Conservation (phyloP, 495 filamentous ascomycete species). For the Hypoxylon fragiforme region DNA sequence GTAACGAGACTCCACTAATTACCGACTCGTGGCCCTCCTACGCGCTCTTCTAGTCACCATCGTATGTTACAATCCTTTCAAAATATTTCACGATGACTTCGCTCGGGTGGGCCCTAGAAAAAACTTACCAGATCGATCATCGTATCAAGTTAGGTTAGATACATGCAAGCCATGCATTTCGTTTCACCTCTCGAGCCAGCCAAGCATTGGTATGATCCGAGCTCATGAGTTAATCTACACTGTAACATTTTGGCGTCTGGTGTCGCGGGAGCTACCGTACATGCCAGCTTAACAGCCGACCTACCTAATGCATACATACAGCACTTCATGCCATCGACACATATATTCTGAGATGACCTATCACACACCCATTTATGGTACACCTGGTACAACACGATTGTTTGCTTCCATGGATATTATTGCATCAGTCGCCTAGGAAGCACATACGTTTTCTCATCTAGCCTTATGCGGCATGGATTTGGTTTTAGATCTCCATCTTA, state of each 20-base stretch:
- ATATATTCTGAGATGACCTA: neutral
- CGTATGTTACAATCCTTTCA: conserved; percentile 25
- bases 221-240: conserved; percentile 9
- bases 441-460: conserved; percentile 4
- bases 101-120: conserved; percentile 29
- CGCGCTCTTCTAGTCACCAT: conserved; percentile 16
- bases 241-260: neutral
- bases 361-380: neutral
- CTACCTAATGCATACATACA: too few species aligned
- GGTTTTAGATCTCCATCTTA: neutral
- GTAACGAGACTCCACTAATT: conserved; percentile 29
- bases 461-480: conserved; percentile 3
- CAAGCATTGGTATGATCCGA: conserved; percentile 11
- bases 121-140: conserved; percentile 13
- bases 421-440: conserved; percentile 8
- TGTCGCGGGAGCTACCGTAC: too few species aligned
- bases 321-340: too few species aligned
- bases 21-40: conserved; percentile 22
- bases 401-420: conserved; percentile 13
- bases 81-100: conserved; percentile 43
- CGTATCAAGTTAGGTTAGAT: conserved; percentile 11
- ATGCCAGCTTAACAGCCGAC: too few species aligned
- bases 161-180: neutral
- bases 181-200: conserved; percentile 6
- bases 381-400: conserved; percentile 6